These are phyloP conservation scores for Paramecium octaurelia DNA, from an alignment of 73 alveolate species.

Conservation along the genomic window DNA sequence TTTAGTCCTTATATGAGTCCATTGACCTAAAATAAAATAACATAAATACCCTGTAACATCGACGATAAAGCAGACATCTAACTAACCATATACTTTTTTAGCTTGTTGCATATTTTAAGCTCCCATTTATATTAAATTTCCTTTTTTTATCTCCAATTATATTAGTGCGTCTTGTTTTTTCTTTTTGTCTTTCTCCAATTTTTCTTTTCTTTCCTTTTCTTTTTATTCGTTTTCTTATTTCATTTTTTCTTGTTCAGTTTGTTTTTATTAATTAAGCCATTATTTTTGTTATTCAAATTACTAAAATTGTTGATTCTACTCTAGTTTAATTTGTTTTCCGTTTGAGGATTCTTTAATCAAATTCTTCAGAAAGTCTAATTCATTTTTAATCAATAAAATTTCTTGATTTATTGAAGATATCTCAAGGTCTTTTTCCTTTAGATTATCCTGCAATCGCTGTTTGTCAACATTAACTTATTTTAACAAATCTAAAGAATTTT, in stretches of 20 bases:
- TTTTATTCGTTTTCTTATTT: neutral
- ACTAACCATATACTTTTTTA: neutral
- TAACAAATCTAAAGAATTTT: neutral
- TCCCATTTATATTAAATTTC: neutral
- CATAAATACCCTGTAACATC: neutral
- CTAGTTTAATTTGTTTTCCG: neutral
- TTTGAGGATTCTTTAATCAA: neutral
- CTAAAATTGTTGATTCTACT: neutral
- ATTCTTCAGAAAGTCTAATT: neutral
- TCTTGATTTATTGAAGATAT: neutral
- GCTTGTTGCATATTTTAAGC: neutral
- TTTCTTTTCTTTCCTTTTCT: neutral
- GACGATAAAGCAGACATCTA: constrained; percentile 11
- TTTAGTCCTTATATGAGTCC: constrained; percentile 26
- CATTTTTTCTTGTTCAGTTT: neutral
- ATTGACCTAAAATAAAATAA: neutral
- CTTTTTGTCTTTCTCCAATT: neutral
- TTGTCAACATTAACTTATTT: neutral
- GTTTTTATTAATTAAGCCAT: neutral
- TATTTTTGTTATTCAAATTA: neutral
- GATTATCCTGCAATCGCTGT: neutral
- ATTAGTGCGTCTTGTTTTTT: neutral
- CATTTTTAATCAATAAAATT: neutral
- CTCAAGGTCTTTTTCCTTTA: neutral
- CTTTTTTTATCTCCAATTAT: neutral